Conservation (phyloP, 768 basidiomycete species). For the Suillus americanus region DNA sequence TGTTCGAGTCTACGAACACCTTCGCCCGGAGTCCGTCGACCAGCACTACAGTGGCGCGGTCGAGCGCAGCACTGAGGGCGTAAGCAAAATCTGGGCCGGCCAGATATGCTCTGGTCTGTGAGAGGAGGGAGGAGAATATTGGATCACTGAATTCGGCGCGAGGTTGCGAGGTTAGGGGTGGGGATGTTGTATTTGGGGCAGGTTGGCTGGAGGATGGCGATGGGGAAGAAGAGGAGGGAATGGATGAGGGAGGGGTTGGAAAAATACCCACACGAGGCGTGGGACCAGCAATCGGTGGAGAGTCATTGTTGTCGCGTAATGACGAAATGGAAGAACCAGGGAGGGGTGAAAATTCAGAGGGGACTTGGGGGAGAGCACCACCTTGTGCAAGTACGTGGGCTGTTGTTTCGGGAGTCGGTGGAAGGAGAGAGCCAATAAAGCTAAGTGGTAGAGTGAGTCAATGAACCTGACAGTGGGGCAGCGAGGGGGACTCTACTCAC, state of each 20-base stretch:
- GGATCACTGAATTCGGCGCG: slow-evolving; percentile 18
- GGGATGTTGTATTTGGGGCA: slow-evolving; percentile 5
- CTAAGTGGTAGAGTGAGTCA: slow-evolving; percentile 8
- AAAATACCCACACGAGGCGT: slow-evolving; percentile 11
- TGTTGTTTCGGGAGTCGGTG: slow-evolving; percentile 68
- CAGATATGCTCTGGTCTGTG: slow-evolving; percentile 65
- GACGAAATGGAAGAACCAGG: not conserved
- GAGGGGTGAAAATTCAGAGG: not conserved
- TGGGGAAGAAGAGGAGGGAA: slow-evolving; percentile 30
- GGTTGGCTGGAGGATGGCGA: slow-evolving; percentile 27
- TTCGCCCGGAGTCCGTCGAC: slow-evolving; percentile 62
- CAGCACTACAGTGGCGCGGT: slow-evolving; percentile 63
- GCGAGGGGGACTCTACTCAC: not conserved
- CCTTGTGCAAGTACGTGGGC: slow-evolving; percentile 70
- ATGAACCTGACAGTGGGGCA: not conserved
- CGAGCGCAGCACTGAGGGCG: slow-evolving; percentile 73
- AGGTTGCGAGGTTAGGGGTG: not conserved
- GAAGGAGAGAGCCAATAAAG: slow-evolving; percentile 73
- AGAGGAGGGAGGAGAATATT: slow-evolving; percentile 62
- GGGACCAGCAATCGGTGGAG: slow-evolving; percentile 15
- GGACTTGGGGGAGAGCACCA: slow-evolving; percentile 35
- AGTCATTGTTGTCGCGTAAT: not conserved
- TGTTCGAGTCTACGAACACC: slow-evolving; percentile 48
- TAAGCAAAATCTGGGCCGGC: slow-evolving; percentile 66
- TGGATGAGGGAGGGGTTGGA: slow-evolving; percentile 22